These are phyloP conservation scores for Phytopythium boreale DNA, from an alignment of 352 stramenopile species.

Conservation along the genomic window DNA sequence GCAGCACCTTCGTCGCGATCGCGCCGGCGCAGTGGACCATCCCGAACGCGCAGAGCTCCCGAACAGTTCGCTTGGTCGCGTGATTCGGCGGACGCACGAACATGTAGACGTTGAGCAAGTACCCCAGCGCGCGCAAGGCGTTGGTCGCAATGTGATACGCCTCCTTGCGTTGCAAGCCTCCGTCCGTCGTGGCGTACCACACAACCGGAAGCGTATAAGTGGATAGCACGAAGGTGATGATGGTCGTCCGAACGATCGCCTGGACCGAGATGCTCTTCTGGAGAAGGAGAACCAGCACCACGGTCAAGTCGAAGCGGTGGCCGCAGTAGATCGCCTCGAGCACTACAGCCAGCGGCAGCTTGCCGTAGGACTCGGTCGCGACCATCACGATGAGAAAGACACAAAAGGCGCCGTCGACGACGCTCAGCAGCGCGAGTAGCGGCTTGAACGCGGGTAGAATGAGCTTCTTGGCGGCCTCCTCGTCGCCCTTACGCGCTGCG, in stretches of 20 bases:
- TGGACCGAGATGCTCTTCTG: constrained; percentile 44
- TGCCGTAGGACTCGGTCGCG: constrained; percentile 16
- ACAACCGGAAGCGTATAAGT: constrained; percentile 25
- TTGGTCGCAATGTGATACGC: constrained; percentile 4
- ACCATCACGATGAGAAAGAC: constrained; percentile 23
- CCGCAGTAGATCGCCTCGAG: constrained; percentile 27
- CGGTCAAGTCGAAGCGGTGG: constrained; percentile 31
- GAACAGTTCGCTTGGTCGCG: constrained; percentile 25
- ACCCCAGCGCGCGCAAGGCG: neutral
- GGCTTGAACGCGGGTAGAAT: constrained; percentile 45
- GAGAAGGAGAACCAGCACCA: constrained; percentile 37
- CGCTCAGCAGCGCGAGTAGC: constrained; percentile 27
- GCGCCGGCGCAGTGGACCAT: no score
- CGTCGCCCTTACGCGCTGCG: constrained; percentile 24
- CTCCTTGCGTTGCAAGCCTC: constrained; percentile 3
- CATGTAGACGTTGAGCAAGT: constrained; percentile 26
- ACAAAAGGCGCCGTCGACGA: constrained; percentile 27
- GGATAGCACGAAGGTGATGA: constrained; percentile 17
- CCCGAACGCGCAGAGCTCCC: constrained; percentile 18
- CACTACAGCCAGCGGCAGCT: constrained; percentile 13
- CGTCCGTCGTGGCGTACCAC: constrained; percentile 13
- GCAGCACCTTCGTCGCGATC: no score
- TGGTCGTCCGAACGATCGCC: constrained; percentile 16
- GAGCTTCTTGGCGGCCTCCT: constrained; percentile 27
- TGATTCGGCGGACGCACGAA: constrained; percentile 29